phyloP scores from a whole-genome alignment of 2,329 filamentous ascomycete genomes.

The Monosporascus sp. region DNA sequence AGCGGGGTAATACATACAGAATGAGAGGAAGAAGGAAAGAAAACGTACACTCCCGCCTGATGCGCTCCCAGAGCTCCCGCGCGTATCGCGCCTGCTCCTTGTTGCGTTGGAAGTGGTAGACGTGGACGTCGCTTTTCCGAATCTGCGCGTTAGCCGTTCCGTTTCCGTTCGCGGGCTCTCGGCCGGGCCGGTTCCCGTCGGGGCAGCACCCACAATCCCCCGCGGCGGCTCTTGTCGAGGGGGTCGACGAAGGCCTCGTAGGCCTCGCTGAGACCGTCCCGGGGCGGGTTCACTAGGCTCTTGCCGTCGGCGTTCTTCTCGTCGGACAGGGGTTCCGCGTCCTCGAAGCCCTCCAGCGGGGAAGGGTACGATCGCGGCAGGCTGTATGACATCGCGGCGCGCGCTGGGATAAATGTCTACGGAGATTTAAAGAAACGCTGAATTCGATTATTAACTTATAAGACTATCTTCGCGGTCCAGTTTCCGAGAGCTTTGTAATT shows the following conservation, averaged over 20 bases:
- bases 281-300: slow-evolving; percentile 62
- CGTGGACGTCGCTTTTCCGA: slow-evolving; percentile 64
- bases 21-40: neutral
- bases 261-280: slow-evolving; percentile 52
- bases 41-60: slow-evolving; percentile 68
- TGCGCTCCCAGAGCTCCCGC: slow-evolving; percentile 67
- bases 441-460: too few species aligned
- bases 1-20: neutral
- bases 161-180: neutral
- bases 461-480: too few species aligned
- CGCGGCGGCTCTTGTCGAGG: slow-evolving; percentile 57
- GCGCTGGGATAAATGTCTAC: too few species aligned
- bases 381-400: neutral
- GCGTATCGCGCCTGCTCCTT: slow-evolving; percentile 61
- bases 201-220: slow-evolving; percentile 60
- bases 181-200: neutral
- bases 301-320: slow-evolving; percentile 69
- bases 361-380: slow-evolving; percentile 37
- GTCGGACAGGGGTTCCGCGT: slow-evolving; percentile 48
- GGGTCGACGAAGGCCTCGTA: slow-evolving; percentile 67
- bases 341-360: slow-evolving; percentile 53
- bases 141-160: neutral
- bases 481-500: too few species aligned
- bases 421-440: too few species aligned
- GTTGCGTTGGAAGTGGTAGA: slow-evolving; percentile 71